These are phyloP conservation scores for Tricladium varicosporioides DNA, from an alignment of 2,329 filamentous ascomycete genomes.

Conservation along the genomic window DNA sequence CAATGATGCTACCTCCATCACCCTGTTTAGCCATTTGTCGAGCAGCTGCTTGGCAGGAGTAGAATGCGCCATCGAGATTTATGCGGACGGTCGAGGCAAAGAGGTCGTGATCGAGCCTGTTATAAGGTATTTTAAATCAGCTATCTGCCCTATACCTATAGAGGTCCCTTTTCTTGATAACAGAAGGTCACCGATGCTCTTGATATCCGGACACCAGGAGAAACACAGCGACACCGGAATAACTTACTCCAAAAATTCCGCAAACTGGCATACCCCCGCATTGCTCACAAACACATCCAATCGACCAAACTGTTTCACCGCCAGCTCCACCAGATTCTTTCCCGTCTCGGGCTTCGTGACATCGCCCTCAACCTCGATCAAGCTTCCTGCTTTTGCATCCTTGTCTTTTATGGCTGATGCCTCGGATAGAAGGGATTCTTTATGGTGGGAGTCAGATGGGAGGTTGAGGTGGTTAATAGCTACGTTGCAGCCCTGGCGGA, in stretches of 20 bases:
- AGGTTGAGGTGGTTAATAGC: conserved; percentile 77
- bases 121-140: background rate
- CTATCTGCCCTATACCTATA: background rate
- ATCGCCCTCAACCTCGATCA: conserved; percentile 74
- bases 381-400: conserved; percentile 43
- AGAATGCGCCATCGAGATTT: conserved; percentile 88
- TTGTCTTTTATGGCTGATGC: conserved; percentile 47
- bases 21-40: conserved; percentile 71
- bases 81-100: conserved; percentile 71
- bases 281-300: conserved; percentile 84
- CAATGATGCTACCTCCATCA: conserved; percentile 76
- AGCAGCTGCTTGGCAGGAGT: conserved; percentile 80
- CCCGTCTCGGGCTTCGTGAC: conserved; percentile 74
- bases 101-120: conserved; percentile 64
- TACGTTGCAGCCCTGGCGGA: conserved; percentile 74
- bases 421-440: conserved; percentile 51
- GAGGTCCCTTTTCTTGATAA: no score
- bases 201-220: background rate
- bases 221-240: conserved; percentile 9
- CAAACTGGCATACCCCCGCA: conserved; percentile 85
- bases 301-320: conserved; percentile 59
- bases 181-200: background rate
- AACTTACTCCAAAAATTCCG: conserved; percentile 72
- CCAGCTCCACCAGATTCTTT: conserved; percentile 60
- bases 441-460: conserved; percentile 47